phyloP scores from a whole-genome alignment of 768 basidiomycete genomes.

The Zangia roseola region DNA sequence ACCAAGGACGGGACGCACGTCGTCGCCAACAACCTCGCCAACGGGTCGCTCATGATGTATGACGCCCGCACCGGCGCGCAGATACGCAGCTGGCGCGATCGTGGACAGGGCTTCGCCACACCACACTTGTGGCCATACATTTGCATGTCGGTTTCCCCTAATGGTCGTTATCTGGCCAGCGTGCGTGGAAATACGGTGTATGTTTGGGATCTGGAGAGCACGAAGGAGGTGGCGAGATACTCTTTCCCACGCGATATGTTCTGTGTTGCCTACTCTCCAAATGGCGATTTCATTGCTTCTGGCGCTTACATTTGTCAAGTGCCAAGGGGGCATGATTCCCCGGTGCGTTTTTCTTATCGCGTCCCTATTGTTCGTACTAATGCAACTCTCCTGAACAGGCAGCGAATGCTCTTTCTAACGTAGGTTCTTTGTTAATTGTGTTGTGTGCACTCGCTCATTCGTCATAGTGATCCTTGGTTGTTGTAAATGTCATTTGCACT shows the following conservation, averaged over 20 bases:
- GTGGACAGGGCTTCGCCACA: neutral
- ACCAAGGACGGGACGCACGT: slow-evolving; percentile 20
- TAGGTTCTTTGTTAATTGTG: neutral
- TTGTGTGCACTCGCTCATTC: neutral
- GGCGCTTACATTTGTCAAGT: slow-evolving; percentile 16
- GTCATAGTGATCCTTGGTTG: neutral
- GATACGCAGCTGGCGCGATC: slow-evolving; percentile 22
- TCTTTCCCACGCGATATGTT: slow-evolving; percentile 22
- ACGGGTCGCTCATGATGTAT: slow-evolving; percentile 25
- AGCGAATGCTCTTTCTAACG: slow-evolving; percentile 3
- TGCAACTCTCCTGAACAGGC: neutral
- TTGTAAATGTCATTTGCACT: neutral
- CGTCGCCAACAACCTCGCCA: slow-evolving; percentile 23
- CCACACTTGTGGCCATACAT: slow-evolving; percentile 23
- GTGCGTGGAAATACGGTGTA: slow-evolving; percentile 18
- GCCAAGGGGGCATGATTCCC: slow-evolving; percentile 5
- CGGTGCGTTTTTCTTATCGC: slow-evolving; percentile 4
- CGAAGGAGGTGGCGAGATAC: slow-evolving; percentile 18
- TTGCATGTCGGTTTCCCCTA: slow-evolving; percentile 22
- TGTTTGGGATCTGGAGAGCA: slow-evolving; percentile 18
- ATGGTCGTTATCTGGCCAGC: slow-evolving; percentile 16
- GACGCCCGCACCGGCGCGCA: slow-evolving; percentile 17
- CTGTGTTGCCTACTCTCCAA: slow-evolving; percentile 23
- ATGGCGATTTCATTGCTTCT: slow-evolving; percentile 17
- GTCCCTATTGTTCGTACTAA: neutral